Evolutionary conservation across 1,284 basidiomycete genomes (phyloP).

Genomic region (Mycena citricolor): DNA sequence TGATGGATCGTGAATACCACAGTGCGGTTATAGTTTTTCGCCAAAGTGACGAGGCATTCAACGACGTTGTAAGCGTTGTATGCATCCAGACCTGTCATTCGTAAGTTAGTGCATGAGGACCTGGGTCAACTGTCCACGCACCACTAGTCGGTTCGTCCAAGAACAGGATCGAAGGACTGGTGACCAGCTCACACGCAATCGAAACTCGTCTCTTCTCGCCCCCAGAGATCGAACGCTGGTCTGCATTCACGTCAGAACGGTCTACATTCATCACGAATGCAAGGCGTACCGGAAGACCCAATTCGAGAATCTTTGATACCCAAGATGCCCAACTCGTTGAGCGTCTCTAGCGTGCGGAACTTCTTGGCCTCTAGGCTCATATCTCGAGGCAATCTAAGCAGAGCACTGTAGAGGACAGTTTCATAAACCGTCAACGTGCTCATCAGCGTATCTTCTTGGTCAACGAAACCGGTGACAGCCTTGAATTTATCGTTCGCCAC

Average conservation of each 20-base stretch:
- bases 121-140: slow-evolving; percentile 34
- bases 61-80: slow-evolving; percentile 96
- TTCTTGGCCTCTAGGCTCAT: slow-evolving; percentile 96
- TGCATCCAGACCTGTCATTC: slow-evolving; percentile 75
- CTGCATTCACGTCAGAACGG: slow-evolving; percentile 32
- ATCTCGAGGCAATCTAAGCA: slow-evolving; percentile 87
- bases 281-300: slow-evolving; percentile 71
- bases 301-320: slow-evolving; percentile 90
- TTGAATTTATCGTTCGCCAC: slow-evolving; percentile 79
- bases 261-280: background rate
- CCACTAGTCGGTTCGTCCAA: slow-evolving; percentile 96
- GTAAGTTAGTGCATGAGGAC: background rate
- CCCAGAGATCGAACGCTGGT: slow-evolving; percentile 86
- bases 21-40: slow-evolving; percentile 89
- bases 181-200: slow-evolving; percentile 98
- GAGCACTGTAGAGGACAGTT: slow-evolving; percentile 91
- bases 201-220: slow-evolving; percentile 95
- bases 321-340: slow-evolving; percentile 93
- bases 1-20: slow-evolving; percentile 98
- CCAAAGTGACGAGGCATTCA: slow-evolving; percentile 83
- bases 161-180: slow-evolving; percentile 93
- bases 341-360: slow-evolving; percentile 90
- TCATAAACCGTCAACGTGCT: slow-evolving; percentile 96
- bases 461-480: slow-evolving; percentile 90
- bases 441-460: slow-evolving; percentile 98